Base-by-base conservation (phyloP, 371 early-diverging fungal genomes). In the Mucor irregularis region DNA sequence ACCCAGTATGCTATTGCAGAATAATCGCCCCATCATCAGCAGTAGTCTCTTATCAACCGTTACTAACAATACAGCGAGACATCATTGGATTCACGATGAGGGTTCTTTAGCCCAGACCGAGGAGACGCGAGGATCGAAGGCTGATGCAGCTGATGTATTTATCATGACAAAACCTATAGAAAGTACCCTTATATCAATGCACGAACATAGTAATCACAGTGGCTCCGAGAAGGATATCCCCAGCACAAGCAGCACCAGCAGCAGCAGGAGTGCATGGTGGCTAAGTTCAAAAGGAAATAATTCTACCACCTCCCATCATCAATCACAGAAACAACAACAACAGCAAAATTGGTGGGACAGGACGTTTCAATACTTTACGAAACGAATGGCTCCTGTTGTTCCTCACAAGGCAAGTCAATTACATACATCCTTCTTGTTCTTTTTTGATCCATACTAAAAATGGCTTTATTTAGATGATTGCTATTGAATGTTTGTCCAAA, bases 401-500 rank as follows among this genome's bases (percentile, higher is more conserved):
- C 52, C 49, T 28, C 49, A 62, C 51, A 62, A 52, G 57, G 62
- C 52, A 62, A 33, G 19, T 26, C 9, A 39, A 16, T 16, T 11
- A 19, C 25, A 44, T 19, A 19, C 21, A 8, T 17, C 5, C 11
- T 9, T 10, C 16, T 38, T 4, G 10, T 38, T 35, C 3, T 16
- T 26, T 33, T 6, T 33, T 49, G n/a, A 42, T 40, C 5, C 9
- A 31, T 39, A 11, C 42, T 5, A 30, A 31, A 21, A 45, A 11
- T 39, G 17, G 16, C 21, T 19, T 3, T 19, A 50, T 13, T 5
- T 38, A 56, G 55, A 48, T 38, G 2, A 47, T 60, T 24, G 28
- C 45, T 2, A 55, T 66, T 16, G 61, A 64, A 51, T 61, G 57
- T 37, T 49, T 49, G 22, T 47, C 66, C 2, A 56, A 66, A 24